Percentiles rank a stretch among this genome's conserved stretches.
Conservation (phyloP, 805 yeast species). For the Alloascoidea hylecoeti region DNA sequence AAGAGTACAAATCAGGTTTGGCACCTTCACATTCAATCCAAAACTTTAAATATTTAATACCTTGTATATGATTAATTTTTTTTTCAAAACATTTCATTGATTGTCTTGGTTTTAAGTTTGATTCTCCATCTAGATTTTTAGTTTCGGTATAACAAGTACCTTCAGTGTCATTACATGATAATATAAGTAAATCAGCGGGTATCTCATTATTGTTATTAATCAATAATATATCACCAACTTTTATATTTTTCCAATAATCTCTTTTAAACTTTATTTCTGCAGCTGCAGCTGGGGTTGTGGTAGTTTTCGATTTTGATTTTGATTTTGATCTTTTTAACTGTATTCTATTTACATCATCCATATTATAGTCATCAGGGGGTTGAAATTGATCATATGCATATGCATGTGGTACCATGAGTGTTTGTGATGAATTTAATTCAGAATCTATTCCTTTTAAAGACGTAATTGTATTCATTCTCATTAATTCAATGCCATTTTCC, state of each 20-base stretch:
- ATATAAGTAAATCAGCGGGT: constrained; percentile 61
- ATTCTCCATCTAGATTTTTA: constrained; percentile 62
- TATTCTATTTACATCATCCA: constrained; percentile 3
- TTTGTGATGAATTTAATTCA: constrained; percentile 3
- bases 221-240: constrained; percentile 62
- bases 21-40: constrained; percentile 64
- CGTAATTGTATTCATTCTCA: constrained; percentile 1
- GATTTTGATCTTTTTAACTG: constrained; percentile 3
- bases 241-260: constrained; percentile 56
- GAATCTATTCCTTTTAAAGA: constrained; percentile 7
- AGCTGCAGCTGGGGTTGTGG: constrained; percentile 17
- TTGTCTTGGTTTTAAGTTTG: constrained; percentile 49
- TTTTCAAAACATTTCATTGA: constrained; percentile 36
- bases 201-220: constrained; percentile 59
- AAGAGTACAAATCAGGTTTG: constrained; percentile 46
- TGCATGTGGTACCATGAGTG: no score
- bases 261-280: constrained; percentile 28
- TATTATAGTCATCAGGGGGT: constrained; percentile 5
- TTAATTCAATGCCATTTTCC: constrained; percentile 1
- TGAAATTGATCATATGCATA: constrained; percentile 4
- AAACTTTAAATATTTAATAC: constrained; percentile 42
- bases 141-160: constrained; percentile 60
- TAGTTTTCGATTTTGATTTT: constrained; percentile 13
- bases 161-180: constrained; percentile 59
- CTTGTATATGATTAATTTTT: constrained; percentile 37